These are phyloP conservation scores for Bipolaris victoriae DNA, from an alignment of 2,329 filamentous ascomycete species.

Conservation along the genomic window DNA sequence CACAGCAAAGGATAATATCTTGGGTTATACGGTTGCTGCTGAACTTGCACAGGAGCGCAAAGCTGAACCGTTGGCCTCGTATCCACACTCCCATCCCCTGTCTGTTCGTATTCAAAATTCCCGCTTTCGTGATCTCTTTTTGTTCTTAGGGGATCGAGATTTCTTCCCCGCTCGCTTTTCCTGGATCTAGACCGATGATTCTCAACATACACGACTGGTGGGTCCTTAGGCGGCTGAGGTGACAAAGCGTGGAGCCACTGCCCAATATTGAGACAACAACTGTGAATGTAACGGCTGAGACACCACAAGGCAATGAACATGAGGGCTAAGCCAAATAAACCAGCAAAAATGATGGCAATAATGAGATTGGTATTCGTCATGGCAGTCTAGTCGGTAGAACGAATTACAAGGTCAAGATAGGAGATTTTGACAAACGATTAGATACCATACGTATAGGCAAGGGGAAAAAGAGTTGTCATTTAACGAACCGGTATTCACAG, in stretches of 20 bases:
- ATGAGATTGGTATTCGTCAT: constrained; percentile 26
- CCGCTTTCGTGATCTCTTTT: neutral
- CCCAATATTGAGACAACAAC: constrained; percentile 22
- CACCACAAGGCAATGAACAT: constrained; percentile 29
- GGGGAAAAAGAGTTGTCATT: neutral
- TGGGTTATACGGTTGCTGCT: constrained; percentile 6
- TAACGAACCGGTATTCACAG: neutral
- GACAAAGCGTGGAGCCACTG: constrained; percentile 22
- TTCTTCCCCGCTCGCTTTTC: constrained; percentile 8
- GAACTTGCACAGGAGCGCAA: neutral
- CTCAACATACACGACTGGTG: constrained; percentile 4
- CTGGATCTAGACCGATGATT: constrained; percentile 7
- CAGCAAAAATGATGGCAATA: constrained; percentile 27
- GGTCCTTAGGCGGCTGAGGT: neutral
- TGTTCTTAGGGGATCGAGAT: neutral
- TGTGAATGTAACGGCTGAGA: constrained; percentile 25
- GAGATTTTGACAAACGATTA: neutral
- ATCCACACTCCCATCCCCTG: neutral
- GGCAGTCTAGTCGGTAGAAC: neutral
- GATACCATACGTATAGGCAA: neutral
- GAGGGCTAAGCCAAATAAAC: constrained; percentile 27
- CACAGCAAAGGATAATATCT: neutral
- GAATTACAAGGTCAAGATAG: neutral
- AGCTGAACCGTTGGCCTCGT: constrained; percentile 5
- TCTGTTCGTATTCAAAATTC: neutral